Conservation (phyloP, 306 rosid genomes). For the Spatholobus suberectus region DNA sequence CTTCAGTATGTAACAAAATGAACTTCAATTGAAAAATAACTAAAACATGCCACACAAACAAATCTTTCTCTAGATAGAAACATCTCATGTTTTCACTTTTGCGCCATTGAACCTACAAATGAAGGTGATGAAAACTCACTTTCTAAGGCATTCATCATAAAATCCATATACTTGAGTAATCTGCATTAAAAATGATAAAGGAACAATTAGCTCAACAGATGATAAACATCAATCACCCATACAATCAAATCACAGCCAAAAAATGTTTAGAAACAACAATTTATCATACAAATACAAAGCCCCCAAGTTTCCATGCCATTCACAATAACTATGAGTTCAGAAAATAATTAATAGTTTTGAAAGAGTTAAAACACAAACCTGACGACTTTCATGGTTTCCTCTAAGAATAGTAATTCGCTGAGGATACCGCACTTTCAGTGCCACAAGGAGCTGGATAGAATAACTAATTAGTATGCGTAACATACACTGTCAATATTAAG, state of each 20-base stretch:
- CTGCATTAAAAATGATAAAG: slow-evolving; percentile 51
- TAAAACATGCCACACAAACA: slow-evolving; percentile 8
- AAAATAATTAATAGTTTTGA: background rate
- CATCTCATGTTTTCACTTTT: slow-evolving; percentile 2
- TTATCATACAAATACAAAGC: slow-evolving; percentile 3
- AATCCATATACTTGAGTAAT: slow-evolving; percentile 97
- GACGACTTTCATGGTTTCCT: slow-evolving; percentile 99
- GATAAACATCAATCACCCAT: background rate
- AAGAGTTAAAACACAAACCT: slow-evolving; percentile 61
- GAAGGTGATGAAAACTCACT: slow-evolving; percentile 71
- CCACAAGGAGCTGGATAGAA: slow-evolving; percentile 86
- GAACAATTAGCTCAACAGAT: slow-evolving; percentile 45
- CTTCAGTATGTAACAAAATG: background rate
- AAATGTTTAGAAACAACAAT: slow-evolving; percentile 11
- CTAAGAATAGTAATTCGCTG: slow-evolving; percentile 98
- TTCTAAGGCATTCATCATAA: slow-evolving; percentile 92
- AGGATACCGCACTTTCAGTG: slow-evolving; percentile 90
- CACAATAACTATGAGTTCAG: background rate
- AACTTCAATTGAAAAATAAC: slow-evolving; percentile 30
- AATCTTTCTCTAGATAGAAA: slow-evolving; percentile 25
- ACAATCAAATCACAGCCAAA: slow-evolving; percentile 25
- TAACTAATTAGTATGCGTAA: slow-evolving; percentile 40
- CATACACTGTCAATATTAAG: slow-evolving; percentile 4
- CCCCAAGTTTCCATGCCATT: background rate
- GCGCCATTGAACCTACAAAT: slow-evolving; percentile 27